Evolutionary conservation across 495 filamentous ascomycete species (phyloP).

Genomic region (Oidiodendron maius): DNA sequence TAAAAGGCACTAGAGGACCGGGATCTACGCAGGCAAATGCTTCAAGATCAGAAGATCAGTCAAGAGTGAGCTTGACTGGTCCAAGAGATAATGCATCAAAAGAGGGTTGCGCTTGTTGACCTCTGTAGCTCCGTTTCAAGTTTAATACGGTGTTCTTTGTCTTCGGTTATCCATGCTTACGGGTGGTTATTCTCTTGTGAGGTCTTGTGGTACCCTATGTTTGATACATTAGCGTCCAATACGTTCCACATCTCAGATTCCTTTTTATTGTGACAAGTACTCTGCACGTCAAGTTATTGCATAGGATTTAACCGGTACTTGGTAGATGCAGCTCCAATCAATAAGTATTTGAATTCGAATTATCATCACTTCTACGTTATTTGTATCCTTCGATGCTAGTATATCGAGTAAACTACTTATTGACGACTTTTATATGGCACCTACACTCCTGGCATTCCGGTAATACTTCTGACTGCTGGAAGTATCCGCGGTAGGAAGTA

Average conservation of each 20-base stretch:
- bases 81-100: conserved; percentile 61
- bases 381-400: too few species aligned
- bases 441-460: conserved; percentile 73
- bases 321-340: too few species aligned
- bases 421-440: too few species aligned
- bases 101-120: conserved; percentile 86
- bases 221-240: conserved; percentile 21
- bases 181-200: conserved; percentile 13
- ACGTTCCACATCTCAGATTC: too few species aligned
- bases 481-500: conserved; percentile 72
- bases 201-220: conserved; percentile 9
- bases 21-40: conserved; percentile 49
- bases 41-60: conserved; percentile 46
- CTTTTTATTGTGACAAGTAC: too few species aligned
- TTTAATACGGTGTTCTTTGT: conserved; percentile 6
- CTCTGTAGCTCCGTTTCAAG: neutral
- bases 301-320: too few species aligned
- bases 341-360: too few species aligned
- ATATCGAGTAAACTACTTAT: too few species aligned
- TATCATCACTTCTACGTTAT: too few species aligned
- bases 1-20: conserved; percentile 76
- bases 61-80: conserved; percentile 65
- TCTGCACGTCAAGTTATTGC: too few species aligned
- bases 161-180: conserved; percentile 9
- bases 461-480: conserved; percentile 53